These are phyloP conservation scores for Chloranthus sessilifolius DNA, from an alignment of 164 flowering plant species.

Conservation along the genomic window DNA sequence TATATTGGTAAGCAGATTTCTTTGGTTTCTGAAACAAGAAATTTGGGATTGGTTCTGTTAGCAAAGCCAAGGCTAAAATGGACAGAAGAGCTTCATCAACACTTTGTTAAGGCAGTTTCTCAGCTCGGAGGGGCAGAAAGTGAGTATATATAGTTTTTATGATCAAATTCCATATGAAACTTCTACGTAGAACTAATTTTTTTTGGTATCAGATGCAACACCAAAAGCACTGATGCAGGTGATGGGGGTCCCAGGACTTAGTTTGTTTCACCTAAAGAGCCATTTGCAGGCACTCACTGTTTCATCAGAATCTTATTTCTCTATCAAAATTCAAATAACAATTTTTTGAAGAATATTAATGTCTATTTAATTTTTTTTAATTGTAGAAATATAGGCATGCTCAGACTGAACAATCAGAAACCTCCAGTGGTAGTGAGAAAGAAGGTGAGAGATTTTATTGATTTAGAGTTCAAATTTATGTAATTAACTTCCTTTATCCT, in stretches of 20 bases:
- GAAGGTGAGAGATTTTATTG: conserved; percentile 47
- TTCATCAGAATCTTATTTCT: conserved; percentile 3
- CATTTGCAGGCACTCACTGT: conserved; percentile 73
- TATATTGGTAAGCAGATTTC: not conserved
- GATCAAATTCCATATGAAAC: not conserved
- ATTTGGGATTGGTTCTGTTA: conserved; percentile 59
- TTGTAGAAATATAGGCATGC: conserved; percentile 88
- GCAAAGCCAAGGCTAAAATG: conserved; percentile 81
- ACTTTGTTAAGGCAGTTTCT: conserved; percentile 56
- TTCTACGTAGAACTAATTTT: conserved; percentile 1
- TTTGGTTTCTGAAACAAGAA: conserved; percentile 10
- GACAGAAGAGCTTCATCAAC: conserved; percentile 77
- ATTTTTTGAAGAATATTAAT: too few species aligned
- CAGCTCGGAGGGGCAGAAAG: conserved; percentile 80
- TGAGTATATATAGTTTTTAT: conserved; percentile 27
- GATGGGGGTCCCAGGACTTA: conserved; percentile 84
- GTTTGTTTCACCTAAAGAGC: conserved; percentile 85
- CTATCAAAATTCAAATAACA: too few species aligned
- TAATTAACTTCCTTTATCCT: conserved; percentile 3
- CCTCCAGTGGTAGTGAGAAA: conserved; percentile 34
- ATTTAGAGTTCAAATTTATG: conserved; percentile 1
- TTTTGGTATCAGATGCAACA: conserved; percentile 80
- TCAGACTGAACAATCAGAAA: conserved; percentile 51
- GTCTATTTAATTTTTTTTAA: conserved; percentile 11
- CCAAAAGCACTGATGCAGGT: conserved; percentile 84